Percentiles rank a stretch among this genome's conserved stretches.
These are phyloP conservation scores for Phytophthora pluvialis DNA, from an alignment of 352 stramenopile species.

Conservation along the genomic window DNA sequence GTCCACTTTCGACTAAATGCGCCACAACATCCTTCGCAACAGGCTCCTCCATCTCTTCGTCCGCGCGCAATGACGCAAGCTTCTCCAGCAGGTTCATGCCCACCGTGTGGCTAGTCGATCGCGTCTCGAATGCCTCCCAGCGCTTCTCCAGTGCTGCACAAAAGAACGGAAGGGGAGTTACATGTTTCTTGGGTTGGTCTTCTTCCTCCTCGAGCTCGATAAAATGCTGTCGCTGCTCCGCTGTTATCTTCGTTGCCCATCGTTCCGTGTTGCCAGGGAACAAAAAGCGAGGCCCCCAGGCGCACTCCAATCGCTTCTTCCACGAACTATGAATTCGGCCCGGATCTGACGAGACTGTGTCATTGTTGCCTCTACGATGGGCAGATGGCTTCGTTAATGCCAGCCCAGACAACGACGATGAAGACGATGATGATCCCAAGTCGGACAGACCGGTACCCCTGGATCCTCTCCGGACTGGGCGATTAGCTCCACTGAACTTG, in stretches of 20 bases:
- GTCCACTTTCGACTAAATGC: slow-evolving; percentile 62
- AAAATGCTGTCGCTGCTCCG: slow-evolving; percentile 25
- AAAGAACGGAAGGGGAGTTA: slow-evolving; percentile 49
- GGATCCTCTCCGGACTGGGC: slow-evolving; percentile 23
- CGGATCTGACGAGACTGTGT: slow-evolving; percentile 28
- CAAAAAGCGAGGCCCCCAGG: slow-evolving; percentile 63
- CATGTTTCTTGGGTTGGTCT: slow-evolving; percentile 35
- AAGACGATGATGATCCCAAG: slow-evolving; percentile 24
- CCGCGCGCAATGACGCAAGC: slow-evolving; percentile 41
- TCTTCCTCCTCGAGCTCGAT: slow-evolving; percentile 35
- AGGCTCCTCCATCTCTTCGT: slow-evolving; percentile 63
- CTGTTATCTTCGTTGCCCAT: slow-evolving; percentile 23
- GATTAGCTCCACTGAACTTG: slow-evolving; percentile 15
- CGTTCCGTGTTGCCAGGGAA: slow-evolving; percentile 44
- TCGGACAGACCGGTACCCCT: slow-evolving; percentile 16
- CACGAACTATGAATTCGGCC: slow-evolving; percentile 51
- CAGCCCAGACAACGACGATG: slow-evolving; percentile 31
- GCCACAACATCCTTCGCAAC: slow-evolving; percentile 57
- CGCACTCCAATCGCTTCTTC: slow-evolving; percentile 62
- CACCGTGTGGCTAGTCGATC: slow-evolving; percentile 61
- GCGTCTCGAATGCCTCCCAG: slow-evolving; percentile 58
- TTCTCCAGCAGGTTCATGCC: slow-evolving; percentile 57
- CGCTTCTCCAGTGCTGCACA: slow-evolving; percentile 54
- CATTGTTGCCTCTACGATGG: slow-evolving; percentile 23
- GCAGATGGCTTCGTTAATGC: slow-evolving; percentile 14